phyloP scores from a whole-genome alignment of 2,329 filamentous ascomycete genomes.

The Colletotrichum navitas region DNA sequence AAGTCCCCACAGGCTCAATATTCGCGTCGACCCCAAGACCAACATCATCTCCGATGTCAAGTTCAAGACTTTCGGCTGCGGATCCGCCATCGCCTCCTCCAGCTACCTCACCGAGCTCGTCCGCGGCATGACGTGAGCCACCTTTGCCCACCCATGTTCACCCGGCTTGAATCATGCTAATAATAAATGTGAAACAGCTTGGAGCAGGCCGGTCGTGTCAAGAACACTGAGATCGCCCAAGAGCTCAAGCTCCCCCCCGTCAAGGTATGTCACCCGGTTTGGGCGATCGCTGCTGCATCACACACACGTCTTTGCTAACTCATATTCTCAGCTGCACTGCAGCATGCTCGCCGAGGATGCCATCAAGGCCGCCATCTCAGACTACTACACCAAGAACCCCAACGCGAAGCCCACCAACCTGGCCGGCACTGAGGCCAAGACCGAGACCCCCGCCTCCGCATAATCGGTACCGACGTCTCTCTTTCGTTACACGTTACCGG shows the following conservation, averaged over 20 bases:
- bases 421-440: slow-evolving; percentile 76
- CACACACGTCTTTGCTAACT: slow-evolving; percentile 46
- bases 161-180: background rate
- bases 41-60: slow-evolving; percentile 94
- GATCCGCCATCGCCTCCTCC: slow-evolving; percentile 92
- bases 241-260: slow-evolving; percentile 91
- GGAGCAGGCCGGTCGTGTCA: slow-evolving; percentile 91
- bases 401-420: slow-evolving; percentile 79
- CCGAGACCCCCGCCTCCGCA: slow-evolving; percentile 53
- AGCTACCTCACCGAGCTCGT: slow-evolving; percentile 98
- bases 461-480: background rate
- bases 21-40: slow-evolving; percentile 87
- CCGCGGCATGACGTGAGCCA: slow-evolving; percentile 81
- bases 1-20: slow-evolving; percentile 68
- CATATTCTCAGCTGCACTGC: slow-evolving; percentile 77
- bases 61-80: slow-evolving; percentile 98
- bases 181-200: slow-evolving; percentile 55
- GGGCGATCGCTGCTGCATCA: background rate
- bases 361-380: slow-evolving; percentile 90
- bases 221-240: slow-evolving; percentile 98
- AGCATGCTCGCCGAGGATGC: slow-evolving; percentile 93
- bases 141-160: background rate
- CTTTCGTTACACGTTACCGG: slow-evolving; percentile 22
- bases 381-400: slow-evolving; percentile 93
- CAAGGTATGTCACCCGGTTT: slow-evolving; percentile 69